Percentiles rank a stretch among this genome's conserved stretches.
These are phyloP conservation scores for Chionographis japonica DNA, from an alignment of 106 monocot genomes.

Conservation along the genomic window DNA sequence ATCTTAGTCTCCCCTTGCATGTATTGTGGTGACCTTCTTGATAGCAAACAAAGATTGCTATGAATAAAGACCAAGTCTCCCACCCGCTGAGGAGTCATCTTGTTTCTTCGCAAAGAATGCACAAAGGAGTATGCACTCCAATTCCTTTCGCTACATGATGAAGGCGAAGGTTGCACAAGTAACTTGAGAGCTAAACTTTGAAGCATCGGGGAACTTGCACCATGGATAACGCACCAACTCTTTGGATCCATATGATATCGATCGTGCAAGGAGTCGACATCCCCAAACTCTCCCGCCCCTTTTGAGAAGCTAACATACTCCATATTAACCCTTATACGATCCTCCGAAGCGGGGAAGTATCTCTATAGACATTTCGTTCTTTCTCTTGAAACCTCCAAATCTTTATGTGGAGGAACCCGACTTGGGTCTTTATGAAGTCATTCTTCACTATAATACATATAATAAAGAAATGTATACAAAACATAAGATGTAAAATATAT, in stretches of 20 bases:
- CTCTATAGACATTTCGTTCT: neutral
- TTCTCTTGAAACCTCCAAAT: neutral
- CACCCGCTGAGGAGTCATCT: too few species aligned
- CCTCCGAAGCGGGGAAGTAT: neutral
- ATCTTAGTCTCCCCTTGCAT: too few species aligned
- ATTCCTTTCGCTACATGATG: too few species aligned
- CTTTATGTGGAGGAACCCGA: constrained; percentile 1
- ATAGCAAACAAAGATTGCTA: too few species aligned
- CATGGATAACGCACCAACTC: neutral
- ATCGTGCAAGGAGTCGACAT: neutral
- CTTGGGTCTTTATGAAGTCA: neutral
- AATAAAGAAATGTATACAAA: neutral
- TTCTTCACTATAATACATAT: neutral
- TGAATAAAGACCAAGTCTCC: too few species aligned
- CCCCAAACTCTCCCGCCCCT: neutral
- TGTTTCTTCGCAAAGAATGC: neutral
- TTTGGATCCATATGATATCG: neutral
- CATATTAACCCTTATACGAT: neutral
- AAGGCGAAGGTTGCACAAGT: neutral
- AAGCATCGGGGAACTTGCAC: neutral
- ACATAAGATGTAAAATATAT: neutral
- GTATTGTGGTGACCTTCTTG: too few species aligned
- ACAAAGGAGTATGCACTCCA: too few species aligned
- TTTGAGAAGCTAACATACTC: neutral
- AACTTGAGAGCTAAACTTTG: neutral